Conservation (phyloP, 495 filamentous ascomycete species). For the Aspergillus ostianus region DNA sequence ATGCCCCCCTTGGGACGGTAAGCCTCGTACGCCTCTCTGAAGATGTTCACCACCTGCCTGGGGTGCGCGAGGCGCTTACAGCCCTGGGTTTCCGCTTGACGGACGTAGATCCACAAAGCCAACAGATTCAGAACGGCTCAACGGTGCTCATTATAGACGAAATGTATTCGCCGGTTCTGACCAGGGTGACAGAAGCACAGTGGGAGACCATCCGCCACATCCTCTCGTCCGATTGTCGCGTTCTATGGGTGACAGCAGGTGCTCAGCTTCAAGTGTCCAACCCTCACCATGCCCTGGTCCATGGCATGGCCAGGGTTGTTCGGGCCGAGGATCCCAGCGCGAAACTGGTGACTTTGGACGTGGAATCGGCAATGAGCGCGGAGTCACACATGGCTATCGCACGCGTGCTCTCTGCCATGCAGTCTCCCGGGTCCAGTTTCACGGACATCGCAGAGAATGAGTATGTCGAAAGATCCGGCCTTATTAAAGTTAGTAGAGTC, state of each 20-base stretch:
- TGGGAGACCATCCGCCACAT: constrained; percentile 5
- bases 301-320: constrained; percentile 28
- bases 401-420: too few relatives aligned
- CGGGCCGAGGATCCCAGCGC: constrained; percentile 27
- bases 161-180: constrained; percentile 2
- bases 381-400: not conserved
- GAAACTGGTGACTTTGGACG: constrained; percentile 32
- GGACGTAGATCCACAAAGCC: too few relatives aligned
- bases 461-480: too few relatives aligned
- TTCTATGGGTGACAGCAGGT: constrained; percentile 38
- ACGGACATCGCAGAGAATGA: too few relatives aligned
- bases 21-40: too few relatives aligned
- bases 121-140: not conserved
- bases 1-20: too few relatives aligned
- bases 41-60: too few relatives aligned
- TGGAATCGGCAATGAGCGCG: constrained; percentile 19
- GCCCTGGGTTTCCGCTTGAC: too few relatives aligned
- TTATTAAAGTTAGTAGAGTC: too few relatives aligned
- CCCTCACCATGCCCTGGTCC: constrained; percentile 26
- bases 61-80: too few relatives aligned
- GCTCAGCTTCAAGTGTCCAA: constrained; percentile 25
- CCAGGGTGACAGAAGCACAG: constrained; percentile 5
- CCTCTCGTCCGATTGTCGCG: not conserved
- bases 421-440: too few relatives aligned
- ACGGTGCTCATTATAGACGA: constrained; percentile 7